These are phyloP conservation scores for Diphasiastrum complanatum DNA, from an alignment of 83 land plant genomes.

Conservation along the genomic window DNA sequence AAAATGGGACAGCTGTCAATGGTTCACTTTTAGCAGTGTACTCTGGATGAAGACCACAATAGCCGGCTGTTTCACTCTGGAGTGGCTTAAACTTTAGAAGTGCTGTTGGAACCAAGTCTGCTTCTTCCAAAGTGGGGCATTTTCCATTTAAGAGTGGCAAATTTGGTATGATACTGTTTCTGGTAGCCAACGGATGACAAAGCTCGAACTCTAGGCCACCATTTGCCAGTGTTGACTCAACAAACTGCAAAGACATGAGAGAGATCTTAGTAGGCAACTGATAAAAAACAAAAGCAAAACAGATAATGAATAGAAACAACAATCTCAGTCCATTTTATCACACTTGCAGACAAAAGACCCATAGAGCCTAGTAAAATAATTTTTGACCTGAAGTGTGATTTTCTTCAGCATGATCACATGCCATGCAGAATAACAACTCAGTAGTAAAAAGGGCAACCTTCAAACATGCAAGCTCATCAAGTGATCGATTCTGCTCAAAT, in stretches of 20 bases:
- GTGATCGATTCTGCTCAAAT: too few relatives aligned
- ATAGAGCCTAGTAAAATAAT: too few relatives aligned
- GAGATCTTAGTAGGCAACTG: neutral
- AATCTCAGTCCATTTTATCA: too few relatives aligned
- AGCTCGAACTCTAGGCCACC: slow-evolving; percentile 55
- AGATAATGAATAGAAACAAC: too few relatives aligned
- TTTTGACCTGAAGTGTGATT: too few relatives aligned
- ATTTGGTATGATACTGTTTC: slow-evolving; percentile 40
- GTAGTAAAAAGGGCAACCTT: too few relatives aligned
- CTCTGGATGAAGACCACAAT: slow-evolving; percentile 47
- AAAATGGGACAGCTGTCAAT: slow-evolving; percentile 30
- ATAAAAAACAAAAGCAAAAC: neutral
- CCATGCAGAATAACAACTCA: too few relatives aligned
- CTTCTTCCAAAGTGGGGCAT: slow-evolving; percentile 48
- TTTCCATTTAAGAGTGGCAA: slow-evolving; percentile 24
- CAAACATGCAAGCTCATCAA: too few relatives aligned
- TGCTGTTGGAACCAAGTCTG: slow-evolving; percentile 71
- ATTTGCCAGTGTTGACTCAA: slow-evolving; percentile 52
- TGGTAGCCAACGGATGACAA: slow-evolving; percentile 42
- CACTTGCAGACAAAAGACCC: too few relatives aligned
- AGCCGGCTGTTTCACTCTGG: slow-evolving; percentile 50
- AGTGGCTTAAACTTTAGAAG: slow-evolving; percentile 58
- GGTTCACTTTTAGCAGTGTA: slow-evolving; percentile 5
- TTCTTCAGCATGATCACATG: too few relatives aligned
- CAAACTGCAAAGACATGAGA: slow-evolving; percentile 43